These are phyloP conservation scores for Phaeoacremonium minimum DNA, from an alignment of 2,329 filamentous ascomycete genomes.

Conservation along the genomic window DNA sequence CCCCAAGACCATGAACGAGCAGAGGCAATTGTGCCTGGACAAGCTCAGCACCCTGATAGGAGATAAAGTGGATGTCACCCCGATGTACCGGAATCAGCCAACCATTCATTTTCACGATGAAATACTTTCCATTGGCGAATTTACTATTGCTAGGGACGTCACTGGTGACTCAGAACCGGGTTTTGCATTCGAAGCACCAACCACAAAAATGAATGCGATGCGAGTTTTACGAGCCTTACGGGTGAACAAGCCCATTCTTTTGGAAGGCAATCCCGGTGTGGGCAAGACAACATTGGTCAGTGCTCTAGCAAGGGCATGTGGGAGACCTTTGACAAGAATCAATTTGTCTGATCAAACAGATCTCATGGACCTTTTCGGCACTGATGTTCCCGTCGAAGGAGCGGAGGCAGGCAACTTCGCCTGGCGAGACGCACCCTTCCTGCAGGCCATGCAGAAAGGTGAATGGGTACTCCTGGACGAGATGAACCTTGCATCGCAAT, in stretches of 20 bases:
- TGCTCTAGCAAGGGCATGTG: constrained; percentile 75
- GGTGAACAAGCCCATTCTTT: constrained; percentile 81
- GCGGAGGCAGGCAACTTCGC: constrained; percentile 85
- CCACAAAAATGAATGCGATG: constrained; percentile 86
- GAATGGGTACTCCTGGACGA: constrained; percentile 97
- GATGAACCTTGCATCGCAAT: constrained; percentile 98
- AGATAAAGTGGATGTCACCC: constrained; percentile 54
- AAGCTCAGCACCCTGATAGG: constrained; percentile 66
- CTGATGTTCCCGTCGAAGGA: constrained; percentile 93
- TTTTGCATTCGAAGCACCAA: constrained; percentile 84
- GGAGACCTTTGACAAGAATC: constrained; percentile 82
- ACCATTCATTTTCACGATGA: constrained; percentile 50
- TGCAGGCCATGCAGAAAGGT: constrained; percentile 93
- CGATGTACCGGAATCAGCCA: constrained; percentile 62
- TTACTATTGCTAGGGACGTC: constrained; percentile 56
- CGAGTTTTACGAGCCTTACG: constrained; percentile 85
- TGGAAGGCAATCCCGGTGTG: constrained; percentile 97
- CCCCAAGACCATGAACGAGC: constrained; percentile 62
- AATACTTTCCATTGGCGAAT: constrained; percentile 67
- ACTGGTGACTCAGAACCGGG: constrained; percentile 46
- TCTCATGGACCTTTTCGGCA: constrained; percentile 94
- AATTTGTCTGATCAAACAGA: constrained; percentile 98
- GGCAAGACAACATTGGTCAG: constrained; percentile 93
- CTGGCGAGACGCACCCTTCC: constrained; percentile 92
- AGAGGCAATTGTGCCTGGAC: constrained; percentile 68